phyloP scores from a whole-genome alignment of 2,329 filamentous ascomycete genomes.

The Alternaria rosae region DNA sequence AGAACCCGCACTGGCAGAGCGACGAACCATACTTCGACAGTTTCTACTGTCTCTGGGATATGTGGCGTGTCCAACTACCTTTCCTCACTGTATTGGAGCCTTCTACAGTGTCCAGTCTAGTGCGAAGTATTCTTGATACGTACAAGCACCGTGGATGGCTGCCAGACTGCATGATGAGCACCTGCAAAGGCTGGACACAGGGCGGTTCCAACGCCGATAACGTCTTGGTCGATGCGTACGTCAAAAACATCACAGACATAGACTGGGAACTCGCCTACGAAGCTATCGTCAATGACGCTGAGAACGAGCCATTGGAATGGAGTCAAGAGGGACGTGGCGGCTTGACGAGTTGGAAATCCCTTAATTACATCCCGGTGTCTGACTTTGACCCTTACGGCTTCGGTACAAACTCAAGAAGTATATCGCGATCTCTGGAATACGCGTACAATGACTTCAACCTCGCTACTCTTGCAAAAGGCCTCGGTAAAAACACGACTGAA shows the following conservation, averaged over 20 bases:
- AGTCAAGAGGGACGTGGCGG: slow-evolving; percentile 48
- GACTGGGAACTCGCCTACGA: slow-evolving; percentile 49
- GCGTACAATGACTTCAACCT: slow-evolving; percentile 63
- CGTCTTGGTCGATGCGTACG: slow-evolving; percentile 71
- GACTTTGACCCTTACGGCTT: slow-evolving; percentile 55
- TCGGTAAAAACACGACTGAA: slow-evolving; percentile 62
- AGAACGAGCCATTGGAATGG: slow-evolving; percentile 52
- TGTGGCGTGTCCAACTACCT: slow-evolving; percentile 63
- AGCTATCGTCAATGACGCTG: slow-evolving; percentile 50
- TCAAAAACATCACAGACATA: slow-evolving; percentile 68
- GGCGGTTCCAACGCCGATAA: slow-evolving; percentile 79
- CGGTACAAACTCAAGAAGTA: slow-evolving; percentile 51
- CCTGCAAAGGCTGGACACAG: slow-evolving; percentile 77
- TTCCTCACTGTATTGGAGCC: slow-evolving; percentile 75
- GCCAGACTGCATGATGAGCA: slow-evolving; percentile 79
- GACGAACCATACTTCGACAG: slow-evolving; percentile 57
- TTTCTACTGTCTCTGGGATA: slow-evolving; percentile 68
- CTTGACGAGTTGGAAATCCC: slow-evolving; percentile 46
- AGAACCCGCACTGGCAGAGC: slow-evolving; percentile 56
- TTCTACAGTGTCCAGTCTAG: slow-evolving; percentile 67
- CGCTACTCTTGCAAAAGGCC: slow-evolving; percentile 65
- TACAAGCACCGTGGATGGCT: slow-evolving; percentile 76
- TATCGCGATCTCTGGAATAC: slow-evolving; percentile 54
- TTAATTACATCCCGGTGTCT: slow-evolving; percentile 49
- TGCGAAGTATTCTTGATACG: slow-evolving; percentile 74